Percentiles rank a stretch among this genome's conserved stretches.
These are phyloP conservation scores for Saussurea involucrata DNA, from an alignment of 129 eudicot species.

Conservation along the genomic window DNA sequence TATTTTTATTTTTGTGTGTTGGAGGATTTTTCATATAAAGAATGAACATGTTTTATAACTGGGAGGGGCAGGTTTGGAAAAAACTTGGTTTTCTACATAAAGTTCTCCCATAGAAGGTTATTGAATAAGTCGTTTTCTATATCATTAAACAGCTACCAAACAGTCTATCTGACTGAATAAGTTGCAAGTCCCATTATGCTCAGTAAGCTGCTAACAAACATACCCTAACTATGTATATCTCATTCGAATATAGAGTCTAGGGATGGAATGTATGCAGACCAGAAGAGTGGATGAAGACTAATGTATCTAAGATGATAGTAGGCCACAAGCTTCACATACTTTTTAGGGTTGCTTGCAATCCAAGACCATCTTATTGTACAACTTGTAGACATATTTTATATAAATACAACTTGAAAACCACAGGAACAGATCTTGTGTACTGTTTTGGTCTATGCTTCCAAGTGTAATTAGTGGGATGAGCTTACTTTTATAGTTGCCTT, in stretches of 20 bases:
- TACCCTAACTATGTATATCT: background rate
- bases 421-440: constrained; percentile 14
- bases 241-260: background rate
- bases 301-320: background rate
- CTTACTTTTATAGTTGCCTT: constrained; percentile 34
- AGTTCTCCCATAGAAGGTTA: no score
- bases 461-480: constrained; percentile 14
- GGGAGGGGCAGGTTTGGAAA: no score
- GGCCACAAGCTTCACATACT: constrained; percentile 1
- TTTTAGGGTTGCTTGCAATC: constrained; percentile 6
- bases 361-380: constrained; percentile 6
- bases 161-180: no score
- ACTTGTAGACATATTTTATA: background rate
- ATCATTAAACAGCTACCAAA: no score
- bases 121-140: no score
- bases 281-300: background rate
- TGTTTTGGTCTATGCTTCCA: constrained; percentile 21
- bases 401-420: constrained; percentile 20
- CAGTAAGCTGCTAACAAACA: no score
- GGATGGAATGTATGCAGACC: background rate
- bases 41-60: no score
- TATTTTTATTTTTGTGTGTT: no score
- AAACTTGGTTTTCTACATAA: no score
- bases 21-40: no score
- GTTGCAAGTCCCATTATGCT: no score